Base-by-base conservation (phyloP, 345 rosid species). In the Lumnitzera racemosa region DNA sequence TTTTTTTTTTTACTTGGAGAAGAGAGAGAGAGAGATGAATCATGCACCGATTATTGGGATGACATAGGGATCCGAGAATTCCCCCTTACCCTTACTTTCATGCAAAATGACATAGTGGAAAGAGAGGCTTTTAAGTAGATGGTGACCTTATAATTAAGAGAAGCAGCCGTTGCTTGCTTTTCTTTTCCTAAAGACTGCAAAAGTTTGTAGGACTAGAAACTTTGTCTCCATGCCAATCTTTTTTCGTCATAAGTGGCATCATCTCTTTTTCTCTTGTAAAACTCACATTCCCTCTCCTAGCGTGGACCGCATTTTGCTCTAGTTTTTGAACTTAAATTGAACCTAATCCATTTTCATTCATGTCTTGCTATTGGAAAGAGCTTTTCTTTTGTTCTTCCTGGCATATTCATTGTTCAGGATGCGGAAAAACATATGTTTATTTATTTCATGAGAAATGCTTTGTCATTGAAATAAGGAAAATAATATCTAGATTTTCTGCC, bases 1-100 rank as follows among this genome's bases (percentile, higher is more conserved):
- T 53, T 16, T 24, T 20, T 27, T 29, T 29, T 29, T 29, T 29
- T 29, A 29, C 43, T 9, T 36, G 2, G 43, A 53, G 27, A 53
- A 27, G 49, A 41, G 51, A 59, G 52, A 51, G 68, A 61, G 53
- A 52, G 25, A 46, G 52, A 53, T 69, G 43, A 79, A 81, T 79
- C 64, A 84, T 79, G 63, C 55, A 67, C 64, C 71, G 64, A 78
- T 79, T 73, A 76, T 78, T 76, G 66, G 79, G 61, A 64, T 61
- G 13, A 54, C 67, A 68, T 68, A 41, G 72, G 69, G 86, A 84
- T 84, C 84, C 75, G 68, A 79, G 81, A 74, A 77, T 65, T 80
- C 78, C 13, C 78, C 13, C 49, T 36, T 58, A 24, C 61, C 77
- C 85, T 84, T 84, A 78, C 87, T 84, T 76, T 78, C 71, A 81